Conservation (phyloP, 2,329 filamentous ascomycete species). For the Phialophora expanda region DNA sequence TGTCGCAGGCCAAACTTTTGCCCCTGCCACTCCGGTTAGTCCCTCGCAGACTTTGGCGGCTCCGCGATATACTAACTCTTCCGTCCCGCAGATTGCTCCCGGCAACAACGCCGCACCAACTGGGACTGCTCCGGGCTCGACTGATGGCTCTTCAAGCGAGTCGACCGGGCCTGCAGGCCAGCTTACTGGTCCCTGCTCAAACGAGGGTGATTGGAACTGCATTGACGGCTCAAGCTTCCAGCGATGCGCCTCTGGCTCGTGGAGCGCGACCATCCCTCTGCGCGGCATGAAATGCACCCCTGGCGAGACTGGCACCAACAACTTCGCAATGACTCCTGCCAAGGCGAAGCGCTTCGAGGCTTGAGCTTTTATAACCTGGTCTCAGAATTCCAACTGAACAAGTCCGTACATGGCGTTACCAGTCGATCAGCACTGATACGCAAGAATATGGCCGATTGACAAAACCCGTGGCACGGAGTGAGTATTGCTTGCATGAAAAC, state of each 20-base stretch:
- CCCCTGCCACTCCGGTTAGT: not conserved
- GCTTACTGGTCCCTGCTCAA: slow-evolving; percentile 54
- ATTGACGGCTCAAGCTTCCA: slow-evolving; percentile 62
- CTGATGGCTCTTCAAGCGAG: slow-evolving; percentile 15
- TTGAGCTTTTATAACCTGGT: not conserved
- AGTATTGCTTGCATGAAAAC: not conserved
- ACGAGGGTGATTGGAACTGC: slow-evolving; percentile 66
- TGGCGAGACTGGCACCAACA: slow-evolving; percentile 39
- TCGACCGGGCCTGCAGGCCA: slow-evolving; percentile 37
- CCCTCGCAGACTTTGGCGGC: not conserved
- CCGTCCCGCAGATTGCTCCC: slow-evolving; percentile 3
- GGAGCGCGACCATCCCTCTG: slow-evolving; percentile 58
- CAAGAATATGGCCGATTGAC: not conserved
- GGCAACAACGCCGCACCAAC: slow-evolving; percentile 2
- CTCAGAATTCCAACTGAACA: not conserved
- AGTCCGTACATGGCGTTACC: not conserved
- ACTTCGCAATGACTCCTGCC: slow-evolving; percentile 24
- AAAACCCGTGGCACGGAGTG: not conserved
- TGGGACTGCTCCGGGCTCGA: not conserved
- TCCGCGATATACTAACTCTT: slow-evolving; percentile 10
- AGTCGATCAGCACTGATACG: not conserved
- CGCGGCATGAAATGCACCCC: slow-evolving; percentile 59
- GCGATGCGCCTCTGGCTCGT: slow-evolving; percentile 64
- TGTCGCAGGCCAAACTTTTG: not conserved
- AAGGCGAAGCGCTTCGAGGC: slow-evolving; percentile 27